phyloP scores from a whole-genome alignment of 257 asterid genomes.

The Nicotiana noctiflora region DNA sequence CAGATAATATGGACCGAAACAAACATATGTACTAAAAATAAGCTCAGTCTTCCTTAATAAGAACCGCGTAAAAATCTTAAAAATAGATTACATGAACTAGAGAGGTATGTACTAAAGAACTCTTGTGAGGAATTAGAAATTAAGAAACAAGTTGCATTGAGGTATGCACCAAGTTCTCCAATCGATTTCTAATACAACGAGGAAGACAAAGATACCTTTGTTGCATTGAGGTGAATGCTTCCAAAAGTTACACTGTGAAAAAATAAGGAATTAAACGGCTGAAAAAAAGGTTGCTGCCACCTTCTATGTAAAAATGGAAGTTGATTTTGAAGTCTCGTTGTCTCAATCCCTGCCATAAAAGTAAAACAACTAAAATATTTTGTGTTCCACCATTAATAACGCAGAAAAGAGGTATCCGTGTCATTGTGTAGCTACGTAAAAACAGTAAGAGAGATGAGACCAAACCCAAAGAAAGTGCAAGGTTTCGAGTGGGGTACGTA shows the following conservation, averaged over 20 bases:
- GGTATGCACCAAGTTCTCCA: too few species aligned
- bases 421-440: neutral
- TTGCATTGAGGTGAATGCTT: slow-evolving; percentile 11
- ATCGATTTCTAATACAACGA: neutral
- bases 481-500: neutral
- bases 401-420: neutral
- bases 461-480: slow-evolving; percentile 4
- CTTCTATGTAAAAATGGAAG: slow-evolving; percentile 15
- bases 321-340: neutral
- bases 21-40: too few species aligned
- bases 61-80: too few species aligned
- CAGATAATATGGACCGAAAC: too few species aligned
- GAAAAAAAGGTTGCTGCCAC: slow-evolving; percentile 7
- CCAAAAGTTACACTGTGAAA: slow-evolving; percentile 2
- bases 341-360: slow-evolving; percentile 3
- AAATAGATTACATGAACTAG: too few species aligned
- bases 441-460: neutral
- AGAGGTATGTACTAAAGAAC: too few species aligned
- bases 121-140: too few species aligned
- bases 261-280: slow-evolving; percentile 9
- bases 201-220: slow-evolving; percentile 26
- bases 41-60: too few species aligned
- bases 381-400: neutral
- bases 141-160: too few species aligned
- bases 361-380: neutral